Base-by-base conservation (phyloP, 1,284 basidiomycete species). In the Cerrena zonata region DNA sequence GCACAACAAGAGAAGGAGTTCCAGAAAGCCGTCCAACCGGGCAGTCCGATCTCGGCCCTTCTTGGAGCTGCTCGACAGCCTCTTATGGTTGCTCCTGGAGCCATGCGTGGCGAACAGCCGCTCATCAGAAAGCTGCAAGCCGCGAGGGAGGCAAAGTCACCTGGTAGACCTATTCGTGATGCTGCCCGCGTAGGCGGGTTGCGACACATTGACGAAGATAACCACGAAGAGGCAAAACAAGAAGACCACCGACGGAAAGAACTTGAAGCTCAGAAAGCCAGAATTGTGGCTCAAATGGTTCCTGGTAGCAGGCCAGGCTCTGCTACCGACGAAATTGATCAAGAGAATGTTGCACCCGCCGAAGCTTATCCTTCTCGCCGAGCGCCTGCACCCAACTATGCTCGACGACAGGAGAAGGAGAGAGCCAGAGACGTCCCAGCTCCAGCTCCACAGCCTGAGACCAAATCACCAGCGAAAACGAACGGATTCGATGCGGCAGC, bases 1-100 rank as follows among this genome's bases (percentile, higher is more conserved):
- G 81, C 86, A 4, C 88, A 92, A 61, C 91, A 94, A 66, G 94
- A 99, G 78, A 85, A 89, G 62, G 94, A 97, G 68, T 95, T 96
- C 81, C 86, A 92, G 71, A 86, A 89, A 60, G 96, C 94, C 2
- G 90, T 98, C 2, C 90, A 94, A 64, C 96, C 95, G 3, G 93
- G 91, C 47, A 91, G 86, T 57, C 95, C 96, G 0, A 95, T 99
- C 54, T 92, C 91, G 19, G 91, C 91, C 4, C 74, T 99, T 48
- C 80, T 99, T 61, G 88, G 79, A 58, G 92, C 91, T 0, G 94
- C 94, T 1, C 78, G 89, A 45, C 89, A 94, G 65, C 94, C 94
- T 0, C 76, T 95, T 37, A 75, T 95, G 48, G 87, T 94, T 65
- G 83, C 83, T 0, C 72, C 71, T 5, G 64, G 63, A 24, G 63